Evolutionary conservation across 2,329 filamentous ascomycete genomes (phyloP).

Genomic region (Colletotrichum sp.): DNA sequence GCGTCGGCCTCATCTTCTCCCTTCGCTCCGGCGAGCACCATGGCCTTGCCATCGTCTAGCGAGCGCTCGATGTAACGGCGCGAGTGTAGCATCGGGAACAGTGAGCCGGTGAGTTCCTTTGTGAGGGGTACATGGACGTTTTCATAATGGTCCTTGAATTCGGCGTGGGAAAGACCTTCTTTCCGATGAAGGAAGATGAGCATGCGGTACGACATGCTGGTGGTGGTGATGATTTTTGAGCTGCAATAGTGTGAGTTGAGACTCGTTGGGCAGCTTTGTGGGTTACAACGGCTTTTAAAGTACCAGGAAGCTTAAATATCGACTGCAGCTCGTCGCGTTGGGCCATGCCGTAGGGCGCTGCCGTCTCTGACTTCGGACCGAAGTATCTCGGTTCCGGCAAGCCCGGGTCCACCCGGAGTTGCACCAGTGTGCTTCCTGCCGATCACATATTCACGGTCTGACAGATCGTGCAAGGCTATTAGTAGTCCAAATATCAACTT

Average conservation of each 20-base stretch:
- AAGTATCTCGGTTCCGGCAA: background rate
- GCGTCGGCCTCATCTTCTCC: conserved; percentile 24
- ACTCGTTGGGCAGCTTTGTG: background rate
- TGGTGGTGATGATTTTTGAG: background rate
- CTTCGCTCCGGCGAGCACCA: conserved; percentile 22
- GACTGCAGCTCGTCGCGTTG: too few species aligned
- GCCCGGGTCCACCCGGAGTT: background rate
- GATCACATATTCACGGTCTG: background rate
- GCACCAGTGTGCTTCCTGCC: background rate
- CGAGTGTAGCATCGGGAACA: conserved; percentile 25
- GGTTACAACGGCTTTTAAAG: background rate
- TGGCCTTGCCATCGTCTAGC: conserved; percentile 7
- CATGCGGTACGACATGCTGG: conserved; percentile 1
- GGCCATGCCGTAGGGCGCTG: background rate
- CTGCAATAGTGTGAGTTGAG: background rate
- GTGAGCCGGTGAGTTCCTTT: conserved; percentile 23
- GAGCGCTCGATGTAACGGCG: conserved; percentile 24
- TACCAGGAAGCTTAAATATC: background rate
- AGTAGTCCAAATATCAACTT: too few species aligned
- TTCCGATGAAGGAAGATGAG: conserved; percentile 24
- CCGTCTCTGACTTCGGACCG: background rate
- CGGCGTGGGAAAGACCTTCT: conserved; percentile 24
- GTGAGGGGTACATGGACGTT: conserved; percentile 27
- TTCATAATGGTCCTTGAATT: conserved; percentile 28
- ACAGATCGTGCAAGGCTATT: too few species aligned